Conservation (phyloP, 2,329 filamentous ascomycete species). For the Didymella pinodella region DNA sequence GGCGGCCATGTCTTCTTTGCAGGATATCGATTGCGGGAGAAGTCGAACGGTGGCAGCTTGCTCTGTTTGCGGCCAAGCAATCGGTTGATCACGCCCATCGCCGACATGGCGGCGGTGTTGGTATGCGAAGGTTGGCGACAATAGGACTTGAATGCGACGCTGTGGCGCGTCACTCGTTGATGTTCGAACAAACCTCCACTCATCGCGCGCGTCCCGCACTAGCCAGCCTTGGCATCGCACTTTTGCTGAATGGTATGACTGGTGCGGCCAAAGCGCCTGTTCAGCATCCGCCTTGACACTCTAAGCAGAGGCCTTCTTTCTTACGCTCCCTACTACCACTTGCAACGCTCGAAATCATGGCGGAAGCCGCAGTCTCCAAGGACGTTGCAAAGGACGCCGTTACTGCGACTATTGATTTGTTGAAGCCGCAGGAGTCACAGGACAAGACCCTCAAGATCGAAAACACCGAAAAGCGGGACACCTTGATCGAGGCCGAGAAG, state of each 20-base stretch:
- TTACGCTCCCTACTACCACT: slow-evolving; percentile 25
- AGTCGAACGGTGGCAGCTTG: slow-evolving; percentile 48
- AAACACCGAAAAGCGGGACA: slow-evolving; percentile 86
- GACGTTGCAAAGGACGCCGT: slow-evolving; percentile 54
- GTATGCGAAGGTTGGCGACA: slow-evolving; percentile 19
- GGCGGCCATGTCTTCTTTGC: slow-evolving; percentile 81
- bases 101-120: slow-evolving; percentile 13
- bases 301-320: slow-evolving; percentile 24
- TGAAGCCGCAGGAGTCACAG: slow-evolving; percentile 62
- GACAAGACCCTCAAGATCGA: slow-evolving; percentile 72
- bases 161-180: slow-evolving; percentile 24
- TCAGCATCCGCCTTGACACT: slow-evolving; percentile 20
- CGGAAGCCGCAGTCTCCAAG: slow-evolving; percentile 40
- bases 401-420: slow-evolving; percentile 60
- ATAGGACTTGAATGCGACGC: slow-evolving; percentile 4
- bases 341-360: slow-evolving; percentile 36
- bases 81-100: slow-evolving; percentile 55
- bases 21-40: slow-evolving; percentile 66
- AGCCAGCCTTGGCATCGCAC: slow-evolving; percentile 31
- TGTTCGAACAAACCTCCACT: slow-evolving; percentile 29
- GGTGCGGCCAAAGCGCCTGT: slow-evolving; percentile 19
- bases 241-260: slow-evolving; percentile 34
- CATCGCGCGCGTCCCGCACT: slow-evolving; percentile 14
- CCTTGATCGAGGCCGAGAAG: slow-evolving; percentile 83
- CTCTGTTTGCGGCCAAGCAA: slow-evolving; percentile 56